Percentiles rank a stretch among this genome's conserved stretches.
phyloP scores from a whole-genome alignment of 2,329 filamentous ascomycete species.

The Epichloe scottii region DNA sequence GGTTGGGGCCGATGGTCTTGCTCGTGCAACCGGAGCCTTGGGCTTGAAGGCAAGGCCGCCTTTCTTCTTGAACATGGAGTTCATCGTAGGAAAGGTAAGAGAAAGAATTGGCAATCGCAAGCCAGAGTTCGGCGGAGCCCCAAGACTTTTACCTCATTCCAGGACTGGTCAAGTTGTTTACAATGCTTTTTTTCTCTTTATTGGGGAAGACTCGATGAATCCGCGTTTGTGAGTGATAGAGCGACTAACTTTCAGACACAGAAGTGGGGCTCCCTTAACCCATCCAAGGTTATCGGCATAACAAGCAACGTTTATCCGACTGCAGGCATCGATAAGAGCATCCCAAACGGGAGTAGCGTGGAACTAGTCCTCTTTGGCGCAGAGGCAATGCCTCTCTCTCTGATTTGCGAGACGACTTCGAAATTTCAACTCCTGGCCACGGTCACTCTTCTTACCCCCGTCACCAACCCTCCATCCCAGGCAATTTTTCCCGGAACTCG shows the following conservation, averaged over 20 bases:
- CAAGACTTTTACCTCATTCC: neutral
- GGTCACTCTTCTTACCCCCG: conserved; percentile 18
- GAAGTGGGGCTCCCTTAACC: conserved; percentile 2
- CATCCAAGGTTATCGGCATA: neutral
- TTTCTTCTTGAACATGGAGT: conserved; percentile 57
- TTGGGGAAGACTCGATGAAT: neutral
- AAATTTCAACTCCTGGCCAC: conserved; percentile 31
- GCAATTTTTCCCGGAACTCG: conserved; percentile 17
- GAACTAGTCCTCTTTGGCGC: conserved; percentile 24
- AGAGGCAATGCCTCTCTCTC: conserved; percentile 22
- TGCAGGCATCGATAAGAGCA: conserved; percentile 21
- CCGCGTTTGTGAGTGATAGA: neutral
- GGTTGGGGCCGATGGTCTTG: conserved; percentile 5
- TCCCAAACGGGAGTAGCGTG: conserved; percentile 18
- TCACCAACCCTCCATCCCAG: conserved; percentile 22
- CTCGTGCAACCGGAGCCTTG: conserved; percentile 46
- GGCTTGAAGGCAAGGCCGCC: conserved; percentile 54
- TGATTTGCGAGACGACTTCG: conserved; percentile 30
- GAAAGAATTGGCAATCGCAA: neutral
- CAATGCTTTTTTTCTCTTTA: neutral
- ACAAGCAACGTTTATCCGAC: conserved; percentile 22
- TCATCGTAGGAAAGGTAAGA: conserved; percentile 33
- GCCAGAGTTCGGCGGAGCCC: neutral
- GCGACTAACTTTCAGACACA: neutral
- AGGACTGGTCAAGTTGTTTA: neutral